Evolutionary conservation across 805 yeast species (phyloP), one percentile per base, ranked within the genome.

Genomic region (Tetrapisispora namnaoensis): DNA sequence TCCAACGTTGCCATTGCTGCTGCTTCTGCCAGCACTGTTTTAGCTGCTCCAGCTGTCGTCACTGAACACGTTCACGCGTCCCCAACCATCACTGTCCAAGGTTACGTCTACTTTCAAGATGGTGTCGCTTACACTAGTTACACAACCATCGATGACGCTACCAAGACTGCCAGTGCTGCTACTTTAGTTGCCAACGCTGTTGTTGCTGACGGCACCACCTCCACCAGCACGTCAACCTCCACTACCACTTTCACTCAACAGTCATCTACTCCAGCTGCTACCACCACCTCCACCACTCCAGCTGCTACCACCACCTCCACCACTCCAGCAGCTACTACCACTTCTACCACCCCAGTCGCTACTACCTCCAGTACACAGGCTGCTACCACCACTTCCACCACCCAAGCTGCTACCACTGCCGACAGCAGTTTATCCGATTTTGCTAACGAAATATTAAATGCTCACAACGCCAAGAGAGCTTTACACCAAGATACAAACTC

Each of bases 381-480:
- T n/a, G 44, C 37, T n/a, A 36, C 48, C 2, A 27, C 42, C 14
- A 34, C 49, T 41, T 48, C 37, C 52, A 58, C 63, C 46, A 51
- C 46, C 2, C 24, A 57, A 40, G 50, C 48, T 52, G 57, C 67
- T 44, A 17, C 67, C 21, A 48, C 51, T 22, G 16, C 45, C 16
- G 42, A 38, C 27, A 17, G 45, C 2, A 9, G 44, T 18, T 42
- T 55, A 43, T 55, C 61, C 46, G 61, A 51, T 54, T 58, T 60
- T 55, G 62, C 61, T 13, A 44, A 54, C 1, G 60, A 65, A 34
- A 77, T 83, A 53, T 71, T 86, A 51, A 70, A 68, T 49, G 79
- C 74, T 53, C 91, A 84, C 72, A 85, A 85, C 70, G 54, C 64
- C 41, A 75, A 77, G 65, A 76, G 89, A 69, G 72, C 80, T 4